phyloP scores from a whole-genome alignment of 495 filamentous ascomycete genomes.

The Parachaetomium inaequale region DNA sequence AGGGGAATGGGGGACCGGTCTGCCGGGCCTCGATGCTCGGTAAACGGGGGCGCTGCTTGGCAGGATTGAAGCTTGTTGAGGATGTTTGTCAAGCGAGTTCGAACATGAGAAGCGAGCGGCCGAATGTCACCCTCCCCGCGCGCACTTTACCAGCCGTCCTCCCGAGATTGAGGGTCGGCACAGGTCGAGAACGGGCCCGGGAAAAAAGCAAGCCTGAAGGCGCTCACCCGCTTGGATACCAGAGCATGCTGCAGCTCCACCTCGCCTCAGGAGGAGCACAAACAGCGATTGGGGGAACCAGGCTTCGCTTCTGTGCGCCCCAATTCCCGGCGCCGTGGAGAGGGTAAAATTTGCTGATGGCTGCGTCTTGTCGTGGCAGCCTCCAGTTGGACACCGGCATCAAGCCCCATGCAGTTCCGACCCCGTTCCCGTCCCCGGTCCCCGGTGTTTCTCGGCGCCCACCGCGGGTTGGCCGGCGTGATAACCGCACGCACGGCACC shows the following conservation, averaged over 20 bases:
- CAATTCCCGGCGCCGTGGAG: not conserved
- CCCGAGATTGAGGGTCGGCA: not conserved
- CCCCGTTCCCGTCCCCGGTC: not conserved
- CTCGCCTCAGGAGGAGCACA: not conserved
- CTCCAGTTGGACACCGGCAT: conserved; percentile 1
- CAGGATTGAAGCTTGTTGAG: not conserved
- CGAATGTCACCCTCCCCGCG: not conserved
- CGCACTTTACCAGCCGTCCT: not conserved
- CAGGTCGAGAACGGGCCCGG: not conserved
- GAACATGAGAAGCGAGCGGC: not conserved
- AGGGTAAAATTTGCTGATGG: not conserved
- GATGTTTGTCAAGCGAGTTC: not conserved
- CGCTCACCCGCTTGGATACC: conserved; percentile 11
- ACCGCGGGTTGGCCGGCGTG: too few species aligned
- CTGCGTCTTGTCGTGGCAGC: conserved; percentile 9
- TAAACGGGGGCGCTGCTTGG: not conserved
- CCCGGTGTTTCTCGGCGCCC: conserved; percentile 18
- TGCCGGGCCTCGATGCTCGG: conserved; percentile 3
- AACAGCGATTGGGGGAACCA: conserved; percentile 3
- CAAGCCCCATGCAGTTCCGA: not conserved
- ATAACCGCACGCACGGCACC: not conserved
- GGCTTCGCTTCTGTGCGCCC: not conserved
- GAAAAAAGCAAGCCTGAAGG: not conserved
- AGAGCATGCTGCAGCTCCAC: not conserved
- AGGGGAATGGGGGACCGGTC: not conserved